Evolutionary conservation across 805 yeast species (phyloP), one percentile per base, ranked within the genome.

Genomic region (Saccharomycopsis schoenii): DNA sequence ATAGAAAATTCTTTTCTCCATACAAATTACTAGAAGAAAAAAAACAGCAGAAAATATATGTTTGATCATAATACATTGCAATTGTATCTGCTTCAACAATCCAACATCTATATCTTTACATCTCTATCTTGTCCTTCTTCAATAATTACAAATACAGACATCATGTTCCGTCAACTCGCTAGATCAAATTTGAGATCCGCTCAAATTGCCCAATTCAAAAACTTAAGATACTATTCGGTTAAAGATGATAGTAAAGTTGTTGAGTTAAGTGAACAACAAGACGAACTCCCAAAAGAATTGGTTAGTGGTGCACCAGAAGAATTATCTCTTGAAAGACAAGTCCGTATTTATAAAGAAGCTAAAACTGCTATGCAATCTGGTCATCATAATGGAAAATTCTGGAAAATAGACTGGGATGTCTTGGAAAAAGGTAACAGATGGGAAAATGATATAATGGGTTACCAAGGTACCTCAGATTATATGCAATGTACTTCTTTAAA

Each of bases 371-470:
- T 92, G 17, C 96, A 89, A 75, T 83, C 89, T 41, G 68, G 66
- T 39, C 72, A 73, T 61, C 75, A 77, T 67, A 79, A 81, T 68
- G 78, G 81, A 19, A 71, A 74, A 60, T 71, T 69, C 66, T 89
- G 96, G 96, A 83, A 82, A 68, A 70, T 89, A 61, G 96, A 89
- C 73, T 89, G 94, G 93, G 96, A 89, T 69, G 81, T 88, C 51
- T 74, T 85, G 61, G 84, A 84, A 55, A 83, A 85, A 68, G 89
- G 87, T 24, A 83, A 89, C 76, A 77, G 94, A 71, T 89, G 96
- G 96, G 96, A 89, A 71, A 89, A 89, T 73, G 93, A 88, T 71
- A 77, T 89, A 70, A 89, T 89, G 73, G 96, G 96, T 29, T 89
- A 88, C 77, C 92, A 88, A 68, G 81, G 88, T 55, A 78, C 87